Base-by-base conservation (phyloP, 768 basidiomycete genomes). In the Macrolepiota dolichaula region DNA sequence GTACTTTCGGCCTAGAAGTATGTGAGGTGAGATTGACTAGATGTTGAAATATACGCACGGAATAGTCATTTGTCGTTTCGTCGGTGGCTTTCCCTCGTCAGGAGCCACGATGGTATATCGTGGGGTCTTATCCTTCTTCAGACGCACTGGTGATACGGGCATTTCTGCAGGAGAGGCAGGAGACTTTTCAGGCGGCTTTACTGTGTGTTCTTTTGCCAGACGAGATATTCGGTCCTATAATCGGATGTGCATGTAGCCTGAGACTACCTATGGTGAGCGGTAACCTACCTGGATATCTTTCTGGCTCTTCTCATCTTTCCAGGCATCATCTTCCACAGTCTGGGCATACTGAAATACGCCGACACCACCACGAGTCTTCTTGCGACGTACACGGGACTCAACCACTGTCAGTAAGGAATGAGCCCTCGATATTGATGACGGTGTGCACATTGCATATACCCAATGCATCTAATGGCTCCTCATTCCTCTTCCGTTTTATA, bases 331-430 rank as follows among this genome's bases (percentile, higher is more conserved):
- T 64, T 92, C 91, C 19, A 93, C 85, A 0, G 91, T 93, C 67
- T 87, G 86, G 0, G 89, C 89, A 71, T 91, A 92, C 69, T 92
- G 86, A 66, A 93, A 93, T 27, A 93, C 81, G 46, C 86, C 86
- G 29, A 74, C 69, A 25, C 77, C 77, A 15, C 77, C 77, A 9
- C 83, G 80, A 3, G 85, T 78, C 69, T 85, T 91, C 74, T 91
- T 91, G 60, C 84, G 74, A 35, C 80, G 82, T 42, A 77, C 71
- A 15, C 79, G 75, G 25, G 86, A 82, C 71, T 91, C 89, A 63
- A 91, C 78, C 50, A 89, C 87, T 88, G 63, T 12, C 17, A 24
- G 25, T 27, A 27, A n/a, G 51, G 63, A 32, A 54, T 53, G 42
- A 52, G 55, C 58, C 19, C 40, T 36, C 27, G 24, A 11, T 22